These are phyloP conservation scores for Ampelomyces quisqualis DNA, from an alignment of 2,329 filamentous ascomycete genomes.

Conservation along the genomic window DNA sequence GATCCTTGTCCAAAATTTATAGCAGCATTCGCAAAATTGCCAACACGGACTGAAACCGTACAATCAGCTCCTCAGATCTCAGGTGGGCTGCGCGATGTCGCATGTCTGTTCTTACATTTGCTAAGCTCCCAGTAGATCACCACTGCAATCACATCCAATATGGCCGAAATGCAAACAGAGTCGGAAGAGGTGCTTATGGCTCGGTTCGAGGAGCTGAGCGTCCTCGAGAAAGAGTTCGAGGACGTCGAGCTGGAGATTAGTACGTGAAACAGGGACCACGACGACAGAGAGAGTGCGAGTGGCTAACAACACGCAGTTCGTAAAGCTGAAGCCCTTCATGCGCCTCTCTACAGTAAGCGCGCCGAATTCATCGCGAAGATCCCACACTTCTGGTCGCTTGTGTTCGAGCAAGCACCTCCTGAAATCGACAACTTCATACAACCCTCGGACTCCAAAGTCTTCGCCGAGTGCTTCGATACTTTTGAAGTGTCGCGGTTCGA, in stretches of 20 bases:
- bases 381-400: constrained; percentile 90
- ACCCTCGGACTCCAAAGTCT: constrained; percentile 72
- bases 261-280: constrained; percentile 44
- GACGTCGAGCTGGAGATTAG: constrained; percentile 79
- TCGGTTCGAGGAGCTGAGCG: constrained; percentile 71
- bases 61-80: too few relatives aligned
- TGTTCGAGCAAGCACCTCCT: constrained; percentile 80
- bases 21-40: constrained; percentile 6
- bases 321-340: constrained; percentile 67
- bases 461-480: constrained; percentile 66
- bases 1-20: constrained; percentile 17
- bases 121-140: too few relatives aligned
- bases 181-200: constrained; percentile 31
- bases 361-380: constrained; percentile 69
- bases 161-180: constrained; percentile 22
- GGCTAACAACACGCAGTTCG: constrained; percentile 59
- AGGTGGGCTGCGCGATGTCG: too few relatives aligned
- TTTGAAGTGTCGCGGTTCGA: constrained; percentile 80
- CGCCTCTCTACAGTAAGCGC: constrained; percentile 75
- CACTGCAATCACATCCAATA: too few relatives aligned
- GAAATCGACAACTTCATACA: constrained; percentile 89
- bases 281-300: background rate
- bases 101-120: too few relatives aligned
- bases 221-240: constrained; percentile 81
- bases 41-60: constrained; percentile 1